Evolutionary conservation across 2,329 filamentous ascomycete genomes (phyloP), one percentile per base, ranked within the genome.

Genomic region (Cercospora brassicicola): DNA sequence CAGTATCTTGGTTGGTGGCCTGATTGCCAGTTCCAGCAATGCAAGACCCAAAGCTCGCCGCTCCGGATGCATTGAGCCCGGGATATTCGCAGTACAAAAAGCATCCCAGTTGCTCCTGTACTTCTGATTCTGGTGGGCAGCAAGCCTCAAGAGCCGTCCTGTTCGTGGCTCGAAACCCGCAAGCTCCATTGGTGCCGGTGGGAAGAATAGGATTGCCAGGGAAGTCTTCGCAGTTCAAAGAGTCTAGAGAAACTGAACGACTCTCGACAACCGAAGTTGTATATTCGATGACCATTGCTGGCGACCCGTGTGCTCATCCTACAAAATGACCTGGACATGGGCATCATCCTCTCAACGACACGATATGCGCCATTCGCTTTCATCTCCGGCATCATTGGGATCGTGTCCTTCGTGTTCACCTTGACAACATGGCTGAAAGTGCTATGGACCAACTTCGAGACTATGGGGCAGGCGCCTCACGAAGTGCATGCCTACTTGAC

Each of bases 401-500:
- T 82, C 67, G 74, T 82, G 30, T 79, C 77, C 42, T 82, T 82
- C 55, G 78, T 78, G 33, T 82, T 82, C 74, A 83, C 81, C 0
- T 67, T 82, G 18, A 76, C 73, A n/a, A 83, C 81, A 15, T 79
- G 81, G 70, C 59, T 82, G 28, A 76, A 78, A 59, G 79, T 82
- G 7, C 76, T 81, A 62, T 82, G 79, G 80, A 72, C 73, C 57
- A 80, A 81, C 20, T 69, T 82, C 42, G 67, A 73, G n/a, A 82
- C 80, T 3, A 67, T 82, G 31, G 68, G 70, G 42, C 74, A 78
- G 59, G 81, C 80, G 1, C 74, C 76, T 5, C 71, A 75, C 42
- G 78, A 82, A 68, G 80, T 82, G n/a, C 75, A 78, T 60, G 75
- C 78, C 61, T 78, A 76, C 36, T 72, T 82, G 1, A 80, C 77